phyloP scores from a whole-genome alignment of 176 grass and related monocot species.

The barley (Hordeum vulgare) region MorexV3_pseudomolecules_assembly NC_058521.1:599142052-599142551 shows the following conservation, averaged over 20 bases:
- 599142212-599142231: constrained; percentile 2
- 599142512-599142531: background rate
- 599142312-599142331: background rate
- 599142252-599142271: background rate
- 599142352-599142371: background rate
- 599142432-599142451: background rate
- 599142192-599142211: background rate
- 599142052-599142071: too few species aligned
- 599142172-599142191: background rate
- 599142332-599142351: background rate
- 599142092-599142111: background rate
- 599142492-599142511: background rate
- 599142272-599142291: background rate
- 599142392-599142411: background rate
- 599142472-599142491: background rate
- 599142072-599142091: background rate
- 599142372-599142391: background rate
- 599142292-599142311: background rate
- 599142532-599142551: background rate
- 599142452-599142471: background rate
- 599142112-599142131: background rate
- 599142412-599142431: background rate
- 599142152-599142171: background rate
- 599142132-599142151: background rate
- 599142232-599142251: background rate